These are phyloP conservation scores for Blakeslea trispora DNA, from an alignment of 371 early-diverging fungal species.

Conservation along the genomic window DNA sequence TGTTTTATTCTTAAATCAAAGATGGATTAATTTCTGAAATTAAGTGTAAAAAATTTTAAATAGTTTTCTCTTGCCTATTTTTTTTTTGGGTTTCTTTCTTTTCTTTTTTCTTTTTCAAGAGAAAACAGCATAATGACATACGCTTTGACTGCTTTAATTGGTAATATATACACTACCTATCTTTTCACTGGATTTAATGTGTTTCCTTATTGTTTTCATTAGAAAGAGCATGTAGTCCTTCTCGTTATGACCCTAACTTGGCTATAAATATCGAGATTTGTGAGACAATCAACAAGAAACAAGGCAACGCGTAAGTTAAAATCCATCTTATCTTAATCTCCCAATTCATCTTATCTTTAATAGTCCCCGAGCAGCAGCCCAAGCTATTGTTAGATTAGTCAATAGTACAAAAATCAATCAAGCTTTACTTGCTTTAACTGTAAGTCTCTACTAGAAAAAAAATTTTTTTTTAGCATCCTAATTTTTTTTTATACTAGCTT, in stretches of 20 bases:
- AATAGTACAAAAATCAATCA: conserved; percentile 72
- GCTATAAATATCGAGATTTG: conserved; percentile 91
- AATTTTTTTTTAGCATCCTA: neutral
- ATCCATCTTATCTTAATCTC: neutral
- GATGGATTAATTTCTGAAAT: no score
- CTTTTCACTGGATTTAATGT: neutral
- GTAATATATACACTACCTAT: conserved; percentile 10
- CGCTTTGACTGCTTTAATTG: conserved; percentile 24
- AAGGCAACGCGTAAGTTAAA: conserved; percentile 75
- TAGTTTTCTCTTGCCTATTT: neutral
- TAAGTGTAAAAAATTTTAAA: neutral
- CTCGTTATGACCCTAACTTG: conserved; percentile 75
- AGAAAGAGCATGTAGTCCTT: conserved; percentile 82
- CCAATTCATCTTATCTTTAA: neutral
- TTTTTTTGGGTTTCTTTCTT: neutral
- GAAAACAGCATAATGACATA: conserved; percentile 18
- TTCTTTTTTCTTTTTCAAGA: conserved; percentile 13
- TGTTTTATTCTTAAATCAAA: no score
- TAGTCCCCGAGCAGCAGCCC: conserved; percentile 87
- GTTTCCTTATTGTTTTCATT: no score
- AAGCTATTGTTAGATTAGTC: conserved; percentile 75
- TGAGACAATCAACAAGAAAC: conserved; percentile 89
- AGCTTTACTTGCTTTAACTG: conserved; percentile 74
- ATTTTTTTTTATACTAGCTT: conserved; percentile 53
- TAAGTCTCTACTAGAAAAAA: conserved; percentile 32